A percentile compares a stretch with the other conserved stretches of the same genome.
These are phyloP conservation scores for Lathyrus tuberosus DNA, from an alignment of 306 rosid genomes.

Conservation along the genomic window DNA sequence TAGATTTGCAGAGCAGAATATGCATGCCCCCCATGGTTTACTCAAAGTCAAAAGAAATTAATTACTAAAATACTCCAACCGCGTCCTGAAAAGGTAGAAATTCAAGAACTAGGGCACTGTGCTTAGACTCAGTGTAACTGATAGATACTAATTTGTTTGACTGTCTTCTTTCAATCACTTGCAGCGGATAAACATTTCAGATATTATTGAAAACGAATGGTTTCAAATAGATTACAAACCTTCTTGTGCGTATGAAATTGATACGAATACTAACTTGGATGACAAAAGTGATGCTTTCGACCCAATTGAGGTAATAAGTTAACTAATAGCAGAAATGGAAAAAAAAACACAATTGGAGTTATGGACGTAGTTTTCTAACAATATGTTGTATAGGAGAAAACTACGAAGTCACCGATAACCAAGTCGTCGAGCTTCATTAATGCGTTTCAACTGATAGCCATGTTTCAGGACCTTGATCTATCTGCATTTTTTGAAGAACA, in stretches of 20 bases:
- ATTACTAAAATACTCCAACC: constrained; percentile 66
- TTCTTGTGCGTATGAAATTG: constrained; percentile 45
- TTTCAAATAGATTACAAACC: constrained; percentile 69
- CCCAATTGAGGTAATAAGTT: constrained; percentile 58
- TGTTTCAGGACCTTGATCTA: constrained; percentile 82
- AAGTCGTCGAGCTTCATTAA: constrained; percentile 78
- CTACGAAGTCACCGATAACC: constrained; percentile 42
- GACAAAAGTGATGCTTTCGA: constrained; percentile 58
- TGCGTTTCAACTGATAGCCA: constrained; percentile 82
- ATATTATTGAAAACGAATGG: constrained; percentile 69
- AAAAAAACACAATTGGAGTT: background rate
- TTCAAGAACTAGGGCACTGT: constrained; percentile 5
- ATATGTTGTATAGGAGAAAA: constrained; percentile 51
- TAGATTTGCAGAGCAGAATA: constrained; percentile 74
- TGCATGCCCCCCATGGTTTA: constrained; percentile 67
- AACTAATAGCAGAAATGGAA: background rate
- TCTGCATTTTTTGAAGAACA: constrained; percentile 81
- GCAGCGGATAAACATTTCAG: constrained; percentile 64
- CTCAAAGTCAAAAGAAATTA: constrained; percentile 59
- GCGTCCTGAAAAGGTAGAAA: constrained; percentile 54
- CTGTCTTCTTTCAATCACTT: constrained; percentile 23
- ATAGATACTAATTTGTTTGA: constrained; percentile 2
- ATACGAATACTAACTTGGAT: constrained; percentile 47
- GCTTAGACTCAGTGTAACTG: constrained; percentile 14
- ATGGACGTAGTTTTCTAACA: constrained; percentile 20